Conservation (phyloP, 1,139 yeast genomes). For the Ogataea hybrid region DNA sequence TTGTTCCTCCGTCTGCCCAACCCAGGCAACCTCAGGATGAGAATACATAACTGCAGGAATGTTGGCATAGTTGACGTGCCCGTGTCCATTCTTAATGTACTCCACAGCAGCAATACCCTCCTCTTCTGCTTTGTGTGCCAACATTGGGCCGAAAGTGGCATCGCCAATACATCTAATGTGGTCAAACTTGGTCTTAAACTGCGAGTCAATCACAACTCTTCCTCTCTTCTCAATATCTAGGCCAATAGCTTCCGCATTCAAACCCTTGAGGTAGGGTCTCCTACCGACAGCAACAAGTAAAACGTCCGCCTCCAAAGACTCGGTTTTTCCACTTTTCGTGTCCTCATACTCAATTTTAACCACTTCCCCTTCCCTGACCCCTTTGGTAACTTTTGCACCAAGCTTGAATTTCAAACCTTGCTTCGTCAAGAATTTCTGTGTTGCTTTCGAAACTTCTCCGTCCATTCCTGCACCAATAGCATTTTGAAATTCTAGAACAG, state of each 20-base stretch:
- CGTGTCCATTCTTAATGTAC: conserved; percentile 88
- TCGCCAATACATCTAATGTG: conserved; percentile 98
- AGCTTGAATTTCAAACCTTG: conserved; percentile 94
- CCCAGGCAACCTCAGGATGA: conserved; percentile 99
- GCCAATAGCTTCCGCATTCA: conserved; percentile 85
- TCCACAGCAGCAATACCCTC: conserved; percentile 99
- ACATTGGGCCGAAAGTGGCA: conserved; percentile 97
- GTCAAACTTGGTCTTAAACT: conserved; percentile 87
- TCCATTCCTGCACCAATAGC: conserved; percentile 96
- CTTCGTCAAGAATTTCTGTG: conserved; percentile 87
- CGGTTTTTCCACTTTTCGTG: conserved; percentile 81
- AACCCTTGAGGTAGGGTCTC: conserved; percentile 93
- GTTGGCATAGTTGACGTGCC: conserved; percentile 97
- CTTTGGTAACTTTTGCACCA: conserved; percentile 87
- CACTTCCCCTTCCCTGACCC: conserved; percentile 81
- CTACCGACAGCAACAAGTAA: conserved; percentile 97
- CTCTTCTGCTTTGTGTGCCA: conserved; percentile 99
- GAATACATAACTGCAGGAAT: conserved; percentile 99
- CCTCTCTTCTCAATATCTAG: conserved; percentile 90
- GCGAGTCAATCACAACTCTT: conserved; percentile 89
- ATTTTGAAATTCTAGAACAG: conserved; percentile 86
- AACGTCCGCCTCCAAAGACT: conserved; percentile 83
- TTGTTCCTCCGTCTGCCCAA: conserved; percentile 94
- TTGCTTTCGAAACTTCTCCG: conserved; percentile 84
- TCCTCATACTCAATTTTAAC: conserved; percentile 90